Evolutionary conservation across 768 basidiomycete genomes (phyloP), one percentile per base, ranked within the genome.

Genomic region (Kockovaella imperatae): DNA sequence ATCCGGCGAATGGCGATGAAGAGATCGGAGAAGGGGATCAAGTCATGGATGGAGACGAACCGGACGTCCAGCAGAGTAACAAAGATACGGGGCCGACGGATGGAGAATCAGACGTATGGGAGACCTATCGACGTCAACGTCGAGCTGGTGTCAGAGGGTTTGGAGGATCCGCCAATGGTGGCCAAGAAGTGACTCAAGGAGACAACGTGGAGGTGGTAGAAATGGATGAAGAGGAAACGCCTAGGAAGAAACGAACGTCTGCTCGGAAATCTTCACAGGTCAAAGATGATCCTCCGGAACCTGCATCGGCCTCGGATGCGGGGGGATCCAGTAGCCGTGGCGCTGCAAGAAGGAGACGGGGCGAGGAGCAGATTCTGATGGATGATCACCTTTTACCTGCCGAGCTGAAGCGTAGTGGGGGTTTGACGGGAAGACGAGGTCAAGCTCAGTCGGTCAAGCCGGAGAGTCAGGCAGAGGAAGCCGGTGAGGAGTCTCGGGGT

Each of bases 61-160:
- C 23, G 20, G 72, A 66, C 41, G 78, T 51, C 48, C 26, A 84
- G 23, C 84, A 83, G 3, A 68, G 60, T 15, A 69, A 59, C 8
- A 59, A 60, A 38, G 75, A 63, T 10, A 77, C 74, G 18, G 40
- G 49, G 38, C 14, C 35, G 15, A 17, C 45, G 13, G 47, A 29
- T 8, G 42, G 50, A 18, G 44, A 38, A 18, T 15, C 46, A 41
- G 45, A 54, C 45, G 51, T 56, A 42, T 53, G 63, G 56, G 48
- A 59, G 8, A 18, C 47, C 32, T 56, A 62, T 40, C 18, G 68
- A 13, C 49, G 65, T 70, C 57, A 71, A 57, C 52, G 15, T 53
- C 18, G 52, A 58, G 24, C 52, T 52, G 51, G 57, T 15, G 36
- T 48, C 39, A 8, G 43, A 18, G 45, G 48, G 1, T 18, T 50